Percentiles rank a stretch among this genome's conserved stretches.
phyloP scores from a whole-genome alignment of 805 yeast species.

The Pichia kluyveri region DNA sequence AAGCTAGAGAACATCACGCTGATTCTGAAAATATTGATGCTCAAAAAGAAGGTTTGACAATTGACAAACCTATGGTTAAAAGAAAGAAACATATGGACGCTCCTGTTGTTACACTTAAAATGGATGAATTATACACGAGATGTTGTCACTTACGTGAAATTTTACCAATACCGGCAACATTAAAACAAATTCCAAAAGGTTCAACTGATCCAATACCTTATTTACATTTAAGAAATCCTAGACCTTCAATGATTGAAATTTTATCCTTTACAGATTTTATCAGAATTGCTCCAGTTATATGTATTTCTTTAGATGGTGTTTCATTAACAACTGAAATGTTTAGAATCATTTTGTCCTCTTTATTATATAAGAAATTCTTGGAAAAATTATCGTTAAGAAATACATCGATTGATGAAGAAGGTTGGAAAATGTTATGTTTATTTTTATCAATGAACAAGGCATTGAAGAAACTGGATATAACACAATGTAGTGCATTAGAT shows the following conservation, averaged over 20 bases:
- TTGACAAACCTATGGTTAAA: slow-evolving; percentile 61
- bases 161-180: slow-evolving; percentile 82
- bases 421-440: slow-evolving; percentile 76
- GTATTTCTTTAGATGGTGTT: slow-evolving; percentile 74
- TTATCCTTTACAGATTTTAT: slow-evolving; percentile 84
- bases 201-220: slow-evolving; percentile 66
- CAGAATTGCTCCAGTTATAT: slow-evolving; percentile 73
- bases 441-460: slow-evolving; percentile 57
- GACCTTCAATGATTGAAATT: slow-evolving; percentile 82
- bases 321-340: slow-evolving; percentile 68
- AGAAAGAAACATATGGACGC: slow-evolving; percentile 28
- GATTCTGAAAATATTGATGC: slow-evolving; percentile 15
- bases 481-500: slow-evolving; percentile 51
- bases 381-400: slow-evolving; percentile 72
- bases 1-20: slow-evolving; percentile 17
- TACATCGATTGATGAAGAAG: slow-evolving; percentile 59
- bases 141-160: slow-evolving; percentile 92
- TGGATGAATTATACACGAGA: slow-evolving; percentile 77
- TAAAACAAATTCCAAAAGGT: slow-evolving; percentile 72
- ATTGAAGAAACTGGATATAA: slow-evolving; percentile 54
- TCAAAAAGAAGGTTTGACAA: slow-evolving; percentile 31
- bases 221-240: slow-evolving; percentile 72
- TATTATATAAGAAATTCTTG: slow-evolving; percentile 55
- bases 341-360: slow-evolving; percentile 58
- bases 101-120: slow-evolving; percentile 31